Evolutionary conservation across 1,284 basidiomycete genomes (phyloP), one percentile per base, ranked within the genome.

Genomic region (Stygiomarasmius scandens): DNA sequence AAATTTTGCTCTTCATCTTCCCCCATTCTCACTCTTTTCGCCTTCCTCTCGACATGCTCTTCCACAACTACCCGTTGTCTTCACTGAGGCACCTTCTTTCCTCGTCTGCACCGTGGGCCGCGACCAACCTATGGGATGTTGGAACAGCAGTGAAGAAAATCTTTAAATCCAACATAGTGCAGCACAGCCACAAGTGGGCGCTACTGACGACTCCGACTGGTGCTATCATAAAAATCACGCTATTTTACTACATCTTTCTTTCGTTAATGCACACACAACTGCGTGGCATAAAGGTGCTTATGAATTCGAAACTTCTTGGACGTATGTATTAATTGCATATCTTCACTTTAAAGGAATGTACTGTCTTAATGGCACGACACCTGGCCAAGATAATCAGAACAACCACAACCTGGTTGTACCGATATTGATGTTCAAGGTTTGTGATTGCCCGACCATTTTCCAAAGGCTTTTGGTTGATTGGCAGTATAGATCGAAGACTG

Each of bases 71-170:
- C 94, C 94, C 1, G 90, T 99, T 57, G 88, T 90, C 16, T 81
- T 99, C 32, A 95, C 93, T 14, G 97, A 99, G 73, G 96, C 96
- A 0, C 82, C 99, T 1, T 97, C 96, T 0, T 99, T 99, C 87
- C 81, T 99, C 38, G 96, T 99, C 45, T 97, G 97, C 73, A 96
- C 94, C 0, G 89, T 99, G 57, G 96, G 96, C 12, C 99, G 98
- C 70, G 96, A 99, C 76, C 99, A 99, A 74, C 96, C 96, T 0
- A 90, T 96, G 59, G n/a, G n/a, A n/a, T n/a, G n/a, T n/a, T n/a
- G n/a, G n/a, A n/a, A n/a, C n/a, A n/a, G n/a, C n/a, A n/a, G n/a
- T n/a, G n/a, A n/a, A n/a, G n/a, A n/a, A n/a, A n/a, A n/a, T n/a
- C n/a, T n/a, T n/a, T n/a, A n/a, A n/a, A n/a, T n/a, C n/a, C n/a